Evolutionary conservation across 2,329 filamentous ascomycete genomes (phyloP).

Genomic region (Cordyceps farinosa): DNA sequence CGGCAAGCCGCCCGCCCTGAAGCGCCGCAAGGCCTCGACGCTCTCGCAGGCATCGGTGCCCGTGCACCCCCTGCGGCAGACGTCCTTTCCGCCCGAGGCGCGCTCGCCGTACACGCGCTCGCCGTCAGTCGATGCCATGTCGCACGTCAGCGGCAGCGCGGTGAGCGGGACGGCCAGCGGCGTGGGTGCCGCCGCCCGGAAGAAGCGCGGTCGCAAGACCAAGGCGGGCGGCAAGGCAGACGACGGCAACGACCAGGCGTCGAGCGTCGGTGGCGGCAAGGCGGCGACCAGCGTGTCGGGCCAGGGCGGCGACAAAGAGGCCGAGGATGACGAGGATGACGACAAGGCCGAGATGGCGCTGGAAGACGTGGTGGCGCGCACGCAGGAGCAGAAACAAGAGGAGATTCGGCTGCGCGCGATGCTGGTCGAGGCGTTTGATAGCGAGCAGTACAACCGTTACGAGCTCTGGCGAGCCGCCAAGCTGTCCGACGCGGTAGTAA

Average conservation of each 20-base stretch:
- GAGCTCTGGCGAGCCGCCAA: constrained; percentile 68
- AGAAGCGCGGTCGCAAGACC: constrained; percentile 61
- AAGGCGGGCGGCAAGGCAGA: constrained; percentile 49
- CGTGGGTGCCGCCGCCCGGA: constrained; percentile 41
- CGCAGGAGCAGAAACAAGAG: constrained; percentile 65
- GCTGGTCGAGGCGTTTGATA: constrained; percentile 61
- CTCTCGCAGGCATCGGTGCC: constrained; percentile 54
- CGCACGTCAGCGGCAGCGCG: constrained; percentile 59
- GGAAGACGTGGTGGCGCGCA: constrained; percentile 57
- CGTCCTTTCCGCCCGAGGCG: constrained; percentile 69
- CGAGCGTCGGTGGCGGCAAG: constrained; percentile 40
- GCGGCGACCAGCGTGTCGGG: constrained; percentile 44
- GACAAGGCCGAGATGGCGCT: constrained; percentile 54
- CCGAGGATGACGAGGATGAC: constrained; percentile 54
- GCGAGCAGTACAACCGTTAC: constrained; percentile 66
- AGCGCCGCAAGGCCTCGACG: constrained; percentile 69
- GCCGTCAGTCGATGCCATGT: constrained; percentile 60
- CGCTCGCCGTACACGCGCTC: constrained; percentile 58
- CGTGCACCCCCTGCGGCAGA: constrained; percentile 71
- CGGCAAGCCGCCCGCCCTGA: constrained; percentile 42
- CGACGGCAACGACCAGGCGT: constrained; percentile 42
- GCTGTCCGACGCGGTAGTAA: constrained; percentile 64
- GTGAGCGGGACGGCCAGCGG: constrained; percentile 43
- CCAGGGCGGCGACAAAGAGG: constrained; percentile 43
- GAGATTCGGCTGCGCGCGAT: constrained; percentile 56